Conservation (phyloP, 2,329 filamentous ascomycete species). For the Colletotrichum navitas region DNA sequence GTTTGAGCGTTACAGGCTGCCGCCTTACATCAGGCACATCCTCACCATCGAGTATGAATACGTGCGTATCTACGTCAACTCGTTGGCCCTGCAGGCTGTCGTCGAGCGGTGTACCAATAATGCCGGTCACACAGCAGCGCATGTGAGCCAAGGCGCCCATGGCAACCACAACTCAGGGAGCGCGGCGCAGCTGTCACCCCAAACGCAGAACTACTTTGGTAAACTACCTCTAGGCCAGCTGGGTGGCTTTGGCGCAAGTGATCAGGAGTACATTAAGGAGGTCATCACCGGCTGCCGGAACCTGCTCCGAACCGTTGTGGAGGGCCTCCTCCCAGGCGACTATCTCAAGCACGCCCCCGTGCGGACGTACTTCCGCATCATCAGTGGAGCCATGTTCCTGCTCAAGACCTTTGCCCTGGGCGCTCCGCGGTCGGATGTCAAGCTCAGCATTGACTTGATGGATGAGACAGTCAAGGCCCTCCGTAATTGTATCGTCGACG, state of each 20-base stretch:
- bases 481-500: conserved; percentile 83
- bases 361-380: conserved; percentile 87
- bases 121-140: conserved; percentile 60
- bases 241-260: conserved; percentile 73
- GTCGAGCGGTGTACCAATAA: conserved; percentile 92
- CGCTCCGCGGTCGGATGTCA: conserved; percentile 82
- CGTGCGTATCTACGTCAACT: conserved; percentile 94
- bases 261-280: conserved; percentile 80
- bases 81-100: conserved; percentile 91
- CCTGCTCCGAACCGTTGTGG: conserved; percentile 81
- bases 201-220: conserved; percentile 74
- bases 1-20: conserved; percentile 81
- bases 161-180: conserved; percentile 53
- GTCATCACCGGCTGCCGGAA: conserved; percentile 84
- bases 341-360: conserved; percentile 88
- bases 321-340: conserved; percentile 78
- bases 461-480: conserved; percentile 80
- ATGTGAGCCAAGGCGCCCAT: conserved; percentile 45
- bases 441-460: conserved; percentile 80
- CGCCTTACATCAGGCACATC: conserved; percentile 77
- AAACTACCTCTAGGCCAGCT: conserved; percentile 74
- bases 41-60: conserved; percentile 96
- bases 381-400: conserved; percentile 86
- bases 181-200: conserved; percentile 66
- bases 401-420: conserved; percentile 88